phyloP scores from a whole-genome alignment of 1,284 basidiomycete species.

The Fomitopsis pinicola region DNA sequence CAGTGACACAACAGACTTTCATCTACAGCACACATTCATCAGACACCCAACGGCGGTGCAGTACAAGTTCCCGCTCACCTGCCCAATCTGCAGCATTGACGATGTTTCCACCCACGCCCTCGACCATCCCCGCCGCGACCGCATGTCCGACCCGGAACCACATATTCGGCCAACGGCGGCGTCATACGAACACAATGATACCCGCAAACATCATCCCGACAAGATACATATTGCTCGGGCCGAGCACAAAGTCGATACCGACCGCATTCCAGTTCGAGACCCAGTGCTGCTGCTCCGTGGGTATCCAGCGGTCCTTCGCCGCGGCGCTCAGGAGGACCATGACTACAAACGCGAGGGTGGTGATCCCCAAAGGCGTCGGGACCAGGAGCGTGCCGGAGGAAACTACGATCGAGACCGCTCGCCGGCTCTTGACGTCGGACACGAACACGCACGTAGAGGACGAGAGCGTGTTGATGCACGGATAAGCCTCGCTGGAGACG shows the following conservation, averaged over 20 bases:
- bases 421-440: slow-evolving; percentile 59
- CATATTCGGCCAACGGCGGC: slow-evolving; percentile 11
- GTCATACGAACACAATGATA: slow-evolving; percentile 14
- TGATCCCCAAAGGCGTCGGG: slow-evolving; percentile 53
- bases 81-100: slow-evolving; percentile 20
- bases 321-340: slow-evolving; percentile 12
- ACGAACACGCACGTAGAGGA: slow-evolving; percentile 30
- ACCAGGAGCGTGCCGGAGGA: slow-evolving; percentile 45
- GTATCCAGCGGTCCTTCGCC: slow-evolving; percentile 15
- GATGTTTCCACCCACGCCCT: slow-evolving; percentile 19
- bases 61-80: slow-evolving; percentile 15
- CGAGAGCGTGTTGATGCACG: slow-evolving; percentile 47
- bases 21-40: slow-evolving; percentile 16
- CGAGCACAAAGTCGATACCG: slow-evolving; percentile 21
- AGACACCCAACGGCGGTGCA: slow-evolving; percentile 18
- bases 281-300: slow-evolving; percentile 8
- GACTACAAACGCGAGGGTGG: slow-evolving; percentile 49
- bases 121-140: slow-evolving; percentile 20
- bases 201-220: slow-evolving; percentile 20
- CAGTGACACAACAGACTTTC: background rate
- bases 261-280: slow-evolving; percentile 11
- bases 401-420: slow-evolving; percentile 56
- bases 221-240: slow-evolving; percentile 19
- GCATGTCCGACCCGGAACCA: slow-evolving; percentile 17
- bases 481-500: slow-evolving; percentile 60